Evolutionary conservation across 1,284 basidiomycete species (phyloP).

Genomic region (Sphaerobolus stellatus): DNA sequence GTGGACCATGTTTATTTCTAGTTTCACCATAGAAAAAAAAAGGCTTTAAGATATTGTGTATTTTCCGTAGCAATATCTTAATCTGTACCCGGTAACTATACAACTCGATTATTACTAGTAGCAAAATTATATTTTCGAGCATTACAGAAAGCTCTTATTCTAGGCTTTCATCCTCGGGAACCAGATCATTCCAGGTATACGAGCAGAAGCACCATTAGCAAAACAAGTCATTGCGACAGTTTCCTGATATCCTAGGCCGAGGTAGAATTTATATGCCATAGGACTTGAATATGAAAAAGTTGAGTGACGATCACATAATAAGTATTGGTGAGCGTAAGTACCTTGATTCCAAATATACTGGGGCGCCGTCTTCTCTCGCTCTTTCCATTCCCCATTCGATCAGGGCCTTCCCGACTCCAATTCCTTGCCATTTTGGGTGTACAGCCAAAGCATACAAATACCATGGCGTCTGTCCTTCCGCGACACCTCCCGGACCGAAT

Average conservation of each 20-base stretch:
- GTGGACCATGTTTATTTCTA: no score
- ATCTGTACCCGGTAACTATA: no score
- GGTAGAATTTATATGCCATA: not conserved
- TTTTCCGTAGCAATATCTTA: no score
- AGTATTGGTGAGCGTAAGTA: not conserved
- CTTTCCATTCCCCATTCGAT: constrained; percentile 8
- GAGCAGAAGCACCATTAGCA: not conserved
- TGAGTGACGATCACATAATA: not conserved
- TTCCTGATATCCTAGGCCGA: constrained; percentile 4
- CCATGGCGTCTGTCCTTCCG: constrained; percentile 5
- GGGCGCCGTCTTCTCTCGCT: not conserved
- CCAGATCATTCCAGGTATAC: constrained; percentile 13
- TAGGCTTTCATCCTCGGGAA: constrained; percentile 1
- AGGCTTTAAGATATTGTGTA: no score
- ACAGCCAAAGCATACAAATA: constrained; percentile 9
- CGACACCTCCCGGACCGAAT: constrained; percentile 4
- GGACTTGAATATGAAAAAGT: not conserved
- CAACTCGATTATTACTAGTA: no score
- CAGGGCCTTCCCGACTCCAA: constrained; percentile 6
- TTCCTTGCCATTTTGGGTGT: constrained; percentile 8
- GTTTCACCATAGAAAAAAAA: no score
- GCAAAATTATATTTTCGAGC: no score
- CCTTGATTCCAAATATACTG: constrained; percentile 9
- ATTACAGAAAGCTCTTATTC: no score
- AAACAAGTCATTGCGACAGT: not conserved